phyloP scores from a whole-genome alignment of 208 protist genomes.

The Trypanosomatidae sp. region DNA sequence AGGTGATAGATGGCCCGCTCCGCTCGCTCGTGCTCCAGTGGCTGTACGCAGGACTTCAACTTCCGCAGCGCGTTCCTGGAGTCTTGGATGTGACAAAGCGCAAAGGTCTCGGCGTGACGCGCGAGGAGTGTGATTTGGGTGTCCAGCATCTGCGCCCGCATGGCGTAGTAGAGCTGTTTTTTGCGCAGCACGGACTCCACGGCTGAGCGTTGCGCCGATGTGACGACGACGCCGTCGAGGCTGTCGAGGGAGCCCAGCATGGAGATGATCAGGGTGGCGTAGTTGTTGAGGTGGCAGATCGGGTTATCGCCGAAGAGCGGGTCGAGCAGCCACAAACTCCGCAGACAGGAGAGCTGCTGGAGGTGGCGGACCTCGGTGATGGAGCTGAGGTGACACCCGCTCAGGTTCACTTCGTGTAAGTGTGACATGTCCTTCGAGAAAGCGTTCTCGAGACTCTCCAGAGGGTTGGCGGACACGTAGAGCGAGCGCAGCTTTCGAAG shows the following conservation, averaged over 20 bases:
- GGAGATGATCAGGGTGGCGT: constrained; percentile 90
- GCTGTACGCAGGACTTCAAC: constrained; percentile 31
- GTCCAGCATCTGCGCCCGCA: constrained; percentile 90
- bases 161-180: constrained; percentile 96
- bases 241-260: constrained; percentile 59
- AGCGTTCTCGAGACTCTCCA: constrained; percentile 47
- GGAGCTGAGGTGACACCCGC: constrained; percentile 79
- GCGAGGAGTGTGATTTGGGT: constrained; percentile 73
- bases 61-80: constrained; percentile 24
- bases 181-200: constrained; percentile 91
- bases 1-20: constrained; percentile 35
- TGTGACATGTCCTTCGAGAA: constrained; percentile 45
- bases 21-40: constrained; percentile 32
- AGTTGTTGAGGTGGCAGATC: constrained; percentile 93
- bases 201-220: constrained; percentile 71
- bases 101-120: constrained; percentile 20
- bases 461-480: constrained; percentile 83
- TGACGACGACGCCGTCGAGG: constrained; percentile 83
- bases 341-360: constrained; percentile 58
- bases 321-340: constrained; percentile 79
- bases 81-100: constrained; percentile 20
- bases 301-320: constrained; percentile 93
- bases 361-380: constrained; percentile 90
- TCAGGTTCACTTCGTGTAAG: constrained; percentile 91
- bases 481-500: constrained; percentile 69